These are phyloP conservation scores for Cryphonectria carpinicola DNA, from an alignment of 2,329 filamentous ascomycete species.

Conservation along the genomic window DNA sequence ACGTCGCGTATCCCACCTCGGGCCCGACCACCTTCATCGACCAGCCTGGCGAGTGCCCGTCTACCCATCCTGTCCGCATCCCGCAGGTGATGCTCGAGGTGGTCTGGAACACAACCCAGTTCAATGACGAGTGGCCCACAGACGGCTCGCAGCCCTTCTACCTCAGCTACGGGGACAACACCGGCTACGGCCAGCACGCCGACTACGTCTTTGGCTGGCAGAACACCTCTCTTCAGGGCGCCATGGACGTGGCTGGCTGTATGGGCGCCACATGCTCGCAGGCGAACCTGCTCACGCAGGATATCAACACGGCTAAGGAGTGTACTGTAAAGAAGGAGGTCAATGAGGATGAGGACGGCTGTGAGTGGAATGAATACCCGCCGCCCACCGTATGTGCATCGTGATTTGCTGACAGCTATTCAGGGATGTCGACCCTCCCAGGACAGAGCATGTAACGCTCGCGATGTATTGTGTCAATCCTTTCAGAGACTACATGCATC, in stretches of 20 bases:
- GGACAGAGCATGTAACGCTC: background rate
- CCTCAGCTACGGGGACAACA: constrained; percentile 37
- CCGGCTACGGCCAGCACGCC: constrained; percentile 42
- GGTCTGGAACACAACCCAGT: constrained; percentile 39
- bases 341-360: constrained; percentile 3
- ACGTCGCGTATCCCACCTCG: constrained; percentile 43
- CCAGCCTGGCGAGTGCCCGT: background rate
- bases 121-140: constrained; percentile 39
- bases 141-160: constrained; percentile 40
- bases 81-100: constrained; percentile 43
- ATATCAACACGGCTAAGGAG: background rate
- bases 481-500: background rate
- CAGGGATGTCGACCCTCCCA: constrained; percentile 2
- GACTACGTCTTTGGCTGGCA: constrained; percentile 47
- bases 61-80: constrained; percentile 37
- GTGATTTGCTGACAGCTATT: background rate
- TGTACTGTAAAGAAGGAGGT: constrained; percentile 7
- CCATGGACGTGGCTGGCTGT: constrained; percentile 31
- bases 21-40: constrained; percentile 1
- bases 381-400: background rate
- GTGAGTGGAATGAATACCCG: background rate
- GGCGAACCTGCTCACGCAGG: constrained; percentile 10
- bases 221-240: constrained; percentile 38
- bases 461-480: background rate
- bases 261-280: constrained; percentile 7